These are phyloP conservation scores for Daldinia sp. DNA, from an alignment of 2,329 filamentous ascomycete species.

Conservation along the genomic window DNA sequence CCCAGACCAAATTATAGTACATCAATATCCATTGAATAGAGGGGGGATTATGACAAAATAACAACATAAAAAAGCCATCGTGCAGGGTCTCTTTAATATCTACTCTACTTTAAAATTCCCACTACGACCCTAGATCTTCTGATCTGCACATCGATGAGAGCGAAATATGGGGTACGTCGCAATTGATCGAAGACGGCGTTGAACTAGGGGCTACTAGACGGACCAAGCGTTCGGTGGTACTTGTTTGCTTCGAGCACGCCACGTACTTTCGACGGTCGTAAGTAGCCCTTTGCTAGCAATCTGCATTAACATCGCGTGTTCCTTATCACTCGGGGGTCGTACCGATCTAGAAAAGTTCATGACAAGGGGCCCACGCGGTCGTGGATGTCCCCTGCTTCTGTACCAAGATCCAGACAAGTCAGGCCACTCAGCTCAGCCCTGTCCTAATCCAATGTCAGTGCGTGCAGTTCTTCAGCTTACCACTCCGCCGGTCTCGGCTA, in stretches of 20 bases:
- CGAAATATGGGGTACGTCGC: slow-evolving; percentile 31
- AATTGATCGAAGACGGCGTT: slow-evolving; percentile 23
- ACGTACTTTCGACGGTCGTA: background rate
- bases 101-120: background rate
- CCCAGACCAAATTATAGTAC: slow-evolving; percentile 8
- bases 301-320: slow-evolving; percentile 2
- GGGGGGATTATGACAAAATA: background rate
- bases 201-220: slow-evolving; percentile 17
- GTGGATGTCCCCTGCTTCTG: slow-evolving; percentile 26
- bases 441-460: slow-evolving; percentile 20
- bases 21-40: slow-evolving; percentile 4
- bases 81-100: slow-evolving; percentile 17
- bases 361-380: slow-evolving; percentile 11
- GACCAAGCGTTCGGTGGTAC: slow-evolving; percentile 13
- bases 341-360: slow-evolving; percentile 17
- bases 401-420: slow-evolving; percentile 28
- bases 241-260: slow-evolving; percentile 18
- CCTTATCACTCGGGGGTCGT: background rate
- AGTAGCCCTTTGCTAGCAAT: slow-evolving; percentile 1
- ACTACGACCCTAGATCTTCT: slow-evolving; percentile 17
- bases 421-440: slow-evolving; percentile 26
- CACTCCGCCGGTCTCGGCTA: background rate
- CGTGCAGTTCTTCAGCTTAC: slow-evolving; percentile 13
- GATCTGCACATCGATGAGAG: slow-evolving; percentile 19
- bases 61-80: background rate